Percentiles rank a stretch among this genome's conserved stretches.
Evolutionary conservation across 2,329 filamentous ascomycete genomes (phyloP).

Genomic region (Sarocladium oryzae): DNA sequence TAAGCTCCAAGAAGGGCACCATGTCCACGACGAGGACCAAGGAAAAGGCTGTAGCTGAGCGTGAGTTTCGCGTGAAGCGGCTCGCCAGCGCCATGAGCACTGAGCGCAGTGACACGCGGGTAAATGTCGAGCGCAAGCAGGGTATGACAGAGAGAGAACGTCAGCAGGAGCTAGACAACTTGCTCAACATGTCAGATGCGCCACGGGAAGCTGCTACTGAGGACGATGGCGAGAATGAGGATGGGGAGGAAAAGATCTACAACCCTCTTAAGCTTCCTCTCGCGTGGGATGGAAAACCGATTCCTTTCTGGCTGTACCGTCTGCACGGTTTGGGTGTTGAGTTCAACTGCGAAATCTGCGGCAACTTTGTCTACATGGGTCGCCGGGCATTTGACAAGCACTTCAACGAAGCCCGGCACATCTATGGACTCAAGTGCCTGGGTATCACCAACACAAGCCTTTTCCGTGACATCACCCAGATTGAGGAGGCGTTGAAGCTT

Average conservation of each 20-base stretch:
- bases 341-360: conserved; percentile 92
- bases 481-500: conserved; percentile 78
- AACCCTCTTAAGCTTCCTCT: conserved; percentile 94
- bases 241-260: conserved; percentile 85
- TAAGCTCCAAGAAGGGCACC: conserved; percentile 21
- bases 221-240: conserved; percentile 67
- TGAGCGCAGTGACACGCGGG: conserved; percentile 80
- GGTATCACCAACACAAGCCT: conserved; percentile 87
- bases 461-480: conserved; percentile 89
- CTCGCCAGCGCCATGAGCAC: conserved; percentile 77
- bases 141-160: conserved; percentile 97
- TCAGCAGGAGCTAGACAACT: conserved; percentile 84
- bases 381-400: conserved; percentile 96
- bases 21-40: conserved; percentile 57
- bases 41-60: conserved; percentile 83
- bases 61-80: conserved; percentile 76
- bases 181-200: conserved; percentile 48
- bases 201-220: conserved; percentile 42
- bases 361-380: conserved; percentile 99
- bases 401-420: conserved; percentile 88
- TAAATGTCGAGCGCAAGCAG: conserved; percentile 93
- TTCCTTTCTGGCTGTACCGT: conserved; percentile 98
- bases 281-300: conserved; percentile 97
- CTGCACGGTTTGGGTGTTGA: conserved; percentile 92
- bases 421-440: conserved; percentile 88